Evolutionary conservation across 164 flowering plant species (phyloP).

Genomic region (Houttuynia cordata): DNA sequence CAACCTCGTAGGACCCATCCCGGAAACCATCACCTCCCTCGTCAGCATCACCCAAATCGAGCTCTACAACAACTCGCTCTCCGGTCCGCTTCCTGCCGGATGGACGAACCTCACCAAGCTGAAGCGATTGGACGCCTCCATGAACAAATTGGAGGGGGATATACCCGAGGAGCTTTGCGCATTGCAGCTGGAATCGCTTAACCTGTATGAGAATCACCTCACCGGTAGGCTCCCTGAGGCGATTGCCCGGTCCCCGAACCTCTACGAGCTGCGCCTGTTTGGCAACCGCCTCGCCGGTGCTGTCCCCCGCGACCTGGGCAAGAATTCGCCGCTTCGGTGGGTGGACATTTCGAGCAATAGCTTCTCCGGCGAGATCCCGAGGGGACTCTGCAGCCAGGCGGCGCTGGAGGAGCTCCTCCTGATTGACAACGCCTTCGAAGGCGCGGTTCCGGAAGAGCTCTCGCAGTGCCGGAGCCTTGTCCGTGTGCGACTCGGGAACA

Average conservation of each 20-base stretch:
- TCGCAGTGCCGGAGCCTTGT: slow-evolving; percentile 45
- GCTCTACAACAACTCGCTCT: slow-evolving; percentile 63
- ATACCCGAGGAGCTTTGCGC: slow-evolving; percentile 61
- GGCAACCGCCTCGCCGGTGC: slow-evolving; percentile 28
- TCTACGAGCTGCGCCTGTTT: slow-evolving; percentile 29
- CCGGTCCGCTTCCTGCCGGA: slow-evolving; percentile 61
- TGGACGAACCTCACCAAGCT: slow-evolving; percentile 34
- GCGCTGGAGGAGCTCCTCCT: slow-evolving; percentile 28
- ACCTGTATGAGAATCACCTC: slow-evolving; percentile 49
- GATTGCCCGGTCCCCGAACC: slow-evolving; percentile 22
- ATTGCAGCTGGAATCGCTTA: slow-evolving; percentile 55
- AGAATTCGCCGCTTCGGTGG: slow-evolving; percentile 23
- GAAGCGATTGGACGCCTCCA: slow-evolving; percentile 51
- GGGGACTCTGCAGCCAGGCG: slow-evolving; percentile 23
- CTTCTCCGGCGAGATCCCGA: slow-evolving; percentile 64
- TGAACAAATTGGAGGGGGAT: slow-evolving; percentile 49
- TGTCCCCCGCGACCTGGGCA: slow-evolving; percentile 34
- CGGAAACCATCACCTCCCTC: slow-evolving; percentile 43
- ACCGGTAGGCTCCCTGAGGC: slow-evolving; percentile 26
- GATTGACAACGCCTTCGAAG: slow-evolving; percentile 30
- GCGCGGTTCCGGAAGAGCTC: slow-evolving; percentile 31
- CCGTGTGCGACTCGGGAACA: slow-evolving; percentile 45
- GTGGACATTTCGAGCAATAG: slow-evolving; percentile 39
- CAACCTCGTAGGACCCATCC: slow-evolving; percentile 46
- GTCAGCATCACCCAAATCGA: slow-evolving; percentile 51